Evolutionary conservation across 2,329 filamentous ascomycete genomes (phyloP).

Genomic region (Cryphonectria japonica): DNA sequence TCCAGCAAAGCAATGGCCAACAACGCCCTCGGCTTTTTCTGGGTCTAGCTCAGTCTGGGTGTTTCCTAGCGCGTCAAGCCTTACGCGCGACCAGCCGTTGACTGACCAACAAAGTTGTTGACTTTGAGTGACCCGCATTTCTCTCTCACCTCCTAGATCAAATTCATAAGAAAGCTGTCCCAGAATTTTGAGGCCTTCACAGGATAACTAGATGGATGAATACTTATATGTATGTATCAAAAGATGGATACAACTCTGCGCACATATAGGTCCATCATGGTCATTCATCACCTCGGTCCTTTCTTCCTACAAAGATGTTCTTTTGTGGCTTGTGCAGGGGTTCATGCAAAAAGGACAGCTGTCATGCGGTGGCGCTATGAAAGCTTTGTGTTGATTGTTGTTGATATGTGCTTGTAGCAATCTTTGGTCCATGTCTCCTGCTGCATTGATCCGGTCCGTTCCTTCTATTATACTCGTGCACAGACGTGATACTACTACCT

Average conservation of each 20-base stretch:
- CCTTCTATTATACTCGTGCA: not conserved
- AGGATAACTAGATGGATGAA: not conserved
- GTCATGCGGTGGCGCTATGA: not conserved
- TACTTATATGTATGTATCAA: too few species aligned
- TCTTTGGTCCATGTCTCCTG: not conserved
- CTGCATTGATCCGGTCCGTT: not conserved
- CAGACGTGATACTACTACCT: not conserved
- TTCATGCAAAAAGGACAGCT: not conserved
- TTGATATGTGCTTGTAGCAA: not conserved
- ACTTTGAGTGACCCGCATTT: not conserved
- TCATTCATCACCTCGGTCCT: not conserved
- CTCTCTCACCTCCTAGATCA: not conserved
- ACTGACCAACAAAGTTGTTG: not conserved
- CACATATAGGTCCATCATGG: not conserved
- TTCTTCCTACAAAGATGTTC: not conserved
- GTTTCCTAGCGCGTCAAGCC: conserved; percentile 3
- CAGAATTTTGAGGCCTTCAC: not conserved
- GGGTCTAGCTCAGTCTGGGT: not conserved
- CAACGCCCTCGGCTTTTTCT: not conserved
- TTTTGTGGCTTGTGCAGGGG: not conserved
- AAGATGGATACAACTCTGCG: not conserved
- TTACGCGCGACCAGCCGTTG: not conserved
- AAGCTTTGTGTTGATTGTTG: not conserved
- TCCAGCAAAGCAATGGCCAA: not conserved
- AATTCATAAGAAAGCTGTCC: not conserved